Base-by-base conservation (phyloP, 2,329 filamentous ascomycete genomes). In the Aspergillus novofumigatus region DNA sequence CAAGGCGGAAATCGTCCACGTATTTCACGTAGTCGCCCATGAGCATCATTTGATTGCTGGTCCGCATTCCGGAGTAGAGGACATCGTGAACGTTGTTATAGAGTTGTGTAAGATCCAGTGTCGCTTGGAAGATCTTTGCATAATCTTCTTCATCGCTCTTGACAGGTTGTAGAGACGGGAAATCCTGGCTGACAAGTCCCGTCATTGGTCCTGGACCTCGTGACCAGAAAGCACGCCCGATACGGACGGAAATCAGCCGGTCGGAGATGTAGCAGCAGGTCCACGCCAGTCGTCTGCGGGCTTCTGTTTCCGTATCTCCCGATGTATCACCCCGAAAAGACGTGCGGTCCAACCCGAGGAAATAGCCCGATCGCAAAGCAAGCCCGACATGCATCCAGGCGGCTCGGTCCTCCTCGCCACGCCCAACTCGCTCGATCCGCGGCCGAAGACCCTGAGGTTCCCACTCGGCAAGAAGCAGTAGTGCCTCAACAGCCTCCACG, bases 361-460 rank as follows among this genome's bases (percentile, higher is more conserved):
- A 88, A 67, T 90, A 90, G 0, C 84, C 87, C 2, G 89, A 82
- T 6, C 88, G 81, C 6, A 91, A 74, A 3, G 88, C 88, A 21
- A 87, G 81, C 1, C 88, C 88, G 5, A 90, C 86, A 64, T 90
- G 85, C 87, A 90, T 90, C 88, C 88, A 91, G 0, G 87, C 86
- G 29, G 88, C 86, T 48, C 88, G 82, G 64, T 91, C 87, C 67
- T 90, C 88, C 69, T 90, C 87, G 8, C 88, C 88, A 55, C 87
- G 81, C 0, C 87, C 88, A 21, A 90, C 85, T 26, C 83, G 79
- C 32, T 84, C 84, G 29, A 84, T 83, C 35, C 81, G 77, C 2
- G 81, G 81, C 5, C 85, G 77, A 1, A 86, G 80, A 0, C 85
- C 84, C 59, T 88, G 87, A 0, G 86, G 86, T 6, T 86, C 86